These are phyloP conservation scores for Mallotus repandus DNA, from an alignment of 441 rosid genomes.

Conservation along the genomic window DNA sequence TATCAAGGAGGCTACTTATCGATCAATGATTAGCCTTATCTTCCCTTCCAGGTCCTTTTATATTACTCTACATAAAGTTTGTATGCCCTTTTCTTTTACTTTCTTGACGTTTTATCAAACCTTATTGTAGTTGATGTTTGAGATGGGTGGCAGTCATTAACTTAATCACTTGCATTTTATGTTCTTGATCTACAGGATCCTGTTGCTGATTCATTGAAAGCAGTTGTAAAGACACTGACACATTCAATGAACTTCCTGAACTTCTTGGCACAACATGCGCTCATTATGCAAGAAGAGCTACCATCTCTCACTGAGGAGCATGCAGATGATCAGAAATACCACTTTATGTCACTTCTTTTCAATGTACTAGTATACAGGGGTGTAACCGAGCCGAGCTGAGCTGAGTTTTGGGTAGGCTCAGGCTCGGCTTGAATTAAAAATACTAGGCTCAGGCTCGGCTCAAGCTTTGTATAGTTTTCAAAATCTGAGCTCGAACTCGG, in stretches of 20 bases:
- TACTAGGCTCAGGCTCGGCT: too few relatives aligned
- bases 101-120: background rate
- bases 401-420: too few relatives aligned
- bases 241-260: constrained; percentile 84
- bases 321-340: constrained; percentile 66
- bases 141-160: constrained; percentile 2
- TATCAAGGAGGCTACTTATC: constrained; percentile 93
- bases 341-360: constrained; percentile 80
- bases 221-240: constrained; percentile 79
- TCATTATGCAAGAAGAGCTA: constrained; percentile 92
- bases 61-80: constrained; percentile 9
- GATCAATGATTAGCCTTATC: constrained; percentile 86
- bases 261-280: constrained; percentile 97
- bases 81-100: background rate
- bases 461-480: too few relatives aligned
- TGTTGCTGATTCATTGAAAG: constrained; percentile 72
- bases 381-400: too few relatives aligned
- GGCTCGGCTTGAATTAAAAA: too few relatives aligned
- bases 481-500: too few relatives aligned
- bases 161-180: constrained; percentile 12
- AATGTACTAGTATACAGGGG: too few relatives aligned
- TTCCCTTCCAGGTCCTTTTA: constrained; percentile 67
- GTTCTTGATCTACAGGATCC: constrained; percentile 60
- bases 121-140: constrained; percentile 9
- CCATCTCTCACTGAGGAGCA: constrained; percentile 71